Evolutionary conservation across 2,329 filamentous ascomycete species (phyloP), one percentile per base, ranked within the genome.

Genomic region (Bimuria novae-zelandiae): DNA sequence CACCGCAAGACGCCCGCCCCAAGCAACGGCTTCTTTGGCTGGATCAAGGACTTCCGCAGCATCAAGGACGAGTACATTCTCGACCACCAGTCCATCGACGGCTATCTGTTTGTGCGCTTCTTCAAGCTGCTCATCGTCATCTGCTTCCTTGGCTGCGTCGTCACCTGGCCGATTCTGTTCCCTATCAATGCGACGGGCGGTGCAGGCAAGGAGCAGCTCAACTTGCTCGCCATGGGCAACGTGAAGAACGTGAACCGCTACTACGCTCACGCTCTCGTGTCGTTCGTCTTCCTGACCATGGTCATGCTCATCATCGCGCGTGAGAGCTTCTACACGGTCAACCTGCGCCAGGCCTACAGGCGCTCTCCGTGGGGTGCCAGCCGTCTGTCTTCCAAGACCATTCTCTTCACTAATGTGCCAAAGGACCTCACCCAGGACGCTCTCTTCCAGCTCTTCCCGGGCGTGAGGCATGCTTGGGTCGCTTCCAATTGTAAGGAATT

Each of bases 71-170:
- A 67, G 30, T 78, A 77, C 54, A 73, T 80, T 19, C 71, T 81
- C 41, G 74, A 77, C 56, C 77, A 79, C 62, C 75, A 77, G 56
- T 78, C 77, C 10, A 74, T 81, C 42, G 79, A 81, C 59, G 77
- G 76, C 25, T 80, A 76, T 50, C 70, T 81, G 12, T 80, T 76
- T 53, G 66, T 81, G 40, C 71, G 79, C 33, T 79, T 76, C 60
- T 73, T 80, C 60, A 77, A 77, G 59, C 63, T 79, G 48, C 69
- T 77, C 36, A 68, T 79, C 36, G 54, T 67, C 21, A 69, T 77
- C 32, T 76, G 74, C 59, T 65, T 79, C 32, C 56, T 77, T 16
- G 78, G 78, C 16, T 72, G 68, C 52, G 51, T 67, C 33, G 64
- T 80, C 51, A 79, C 75, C 4, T 79, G 76, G 72, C 76, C 78